Evolutionary conservation across 495 filamentous ascomycete species (phyloP).

Genomic region (Podospora bellae-mahoneyi): DNA sequence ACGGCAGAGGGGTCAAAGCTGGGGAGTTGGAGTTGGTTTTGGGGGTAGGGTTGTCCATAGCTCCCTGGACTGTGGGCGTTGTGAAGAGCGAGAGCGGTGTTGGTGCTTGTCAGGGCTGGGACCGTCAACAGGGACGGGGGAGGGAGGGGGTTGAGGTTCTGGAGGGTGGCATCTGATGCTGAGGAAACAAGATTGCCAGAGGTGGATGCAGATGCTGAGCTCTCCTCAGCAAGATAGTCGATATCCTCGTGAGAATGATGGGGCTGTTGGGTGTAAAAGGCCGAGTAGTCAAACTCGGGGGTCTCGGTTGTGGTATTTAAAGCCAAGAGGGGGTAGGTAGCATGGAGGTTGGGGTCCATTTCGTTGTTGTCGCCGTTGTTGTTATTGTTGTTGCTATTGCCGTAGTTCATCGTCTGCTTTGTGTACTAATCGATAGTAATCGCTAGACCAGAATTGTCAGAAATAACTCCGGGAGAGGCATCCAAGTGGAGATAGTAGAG

Average conservation of each 20-base stretch:
- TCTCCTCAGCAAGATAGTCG: constrained; percentile 35
- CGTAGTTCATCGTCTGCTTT: neutral
- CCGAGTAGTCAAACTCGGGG: constrained; percentile 30
- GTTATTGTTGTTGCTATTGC: neutral
- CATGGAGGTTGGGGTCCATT: constrained; percentile 19
- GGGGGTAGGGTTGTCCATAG: neutral
- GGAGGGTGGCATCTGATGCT: neutral
- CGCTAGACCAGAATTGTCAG: neutral
- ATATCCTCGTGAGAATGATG: constrained; percentile 21
- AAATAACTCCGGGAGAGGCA: neutral
- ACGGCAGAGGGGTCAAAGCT: neutral
- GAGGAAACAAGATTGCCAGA: neutral
- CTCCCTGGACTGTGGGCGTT: neutral
- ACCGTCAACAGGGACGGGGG: neutral
- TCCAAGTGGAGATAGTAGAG: neutral
- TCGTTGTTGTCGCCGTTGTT: neutral
- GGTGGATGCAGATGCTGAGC: constrained; percentile 18
- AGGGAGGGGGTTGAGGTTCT: neutral
- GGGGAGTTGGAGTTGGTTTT: neutral
- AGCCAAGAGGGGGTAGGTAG: constrained; percentile 19
- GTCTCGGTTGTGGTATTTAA: constrained; percentile 15
- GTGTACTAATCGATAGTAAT: neutral
- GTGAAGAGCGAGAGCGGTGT: neutral
- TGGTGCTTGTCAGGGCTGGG: neutral
- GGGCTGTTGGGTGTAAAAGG: constrained; percentile 26